Evolutionary conservation across 495 filamentous ascomycete species (phyloP), one percentile per base, ranked within the genome.

Genomic region (Tetracladium setigerum): DNA sequence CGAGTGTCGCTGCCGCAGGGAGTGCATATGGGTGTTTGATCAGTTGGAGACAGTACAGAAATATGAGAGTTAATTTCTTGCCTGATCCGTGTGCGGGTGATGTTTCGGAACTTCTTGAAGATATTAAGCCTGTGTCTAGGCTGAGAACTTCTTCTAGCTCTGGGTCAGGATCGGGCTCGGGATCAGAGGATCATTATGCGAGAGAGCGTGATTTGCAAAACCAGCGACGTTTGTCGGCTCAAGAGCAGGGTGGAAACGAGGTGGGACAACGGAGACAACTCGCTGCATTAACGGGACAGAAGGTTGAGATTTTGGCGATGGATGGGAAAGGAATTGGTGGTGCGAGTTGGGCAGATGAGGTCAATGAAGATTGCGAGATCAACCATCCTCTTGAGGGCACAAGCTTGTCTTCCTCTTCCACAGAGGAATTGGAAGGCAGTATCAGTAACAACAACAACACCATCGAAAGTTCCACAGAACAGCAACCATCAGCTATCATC

Each of bases 321-420:
- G 41, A 33, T 15, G 55, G 55, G 7, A 13, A 8, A 7, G 39
- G 27, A 0, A 11, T 57, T n/a, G 22, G 14, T 14, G 15, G 30
- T 6, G 18, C 33, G 0, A 42, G 19, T 38, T 57, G 55, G 55
- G 55, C 55, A 1, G 55, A 57, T 46, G 55, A 57, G 19, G 50
- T 57, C 22, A 45, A 45, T 30, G 54, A 50, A 11, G 54, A 50
- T 30, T 4, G 16, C 13, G 46, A 46, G 11, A 0, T 15, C 22
- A 24, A 42, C 22, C 7, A 27, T 27, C 3, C 3, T 27, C 22
- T 7, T 27, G 22, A 27, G 22, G 22, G 7, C 3, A 7, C 22
- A 3, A 3, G 3, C 7, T 27, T 27, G 3, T 27, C 22, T 27
- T 27, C 22, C 22, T 27, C 22, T 27, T 27, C 22, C 7, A 31